Percentiles rank a stretch among this genome's conserved stretches.
Conservation (phyloP, 2,329 filamentous ascomycete species). For the Colletotrichum ledebouriae region DNA sequence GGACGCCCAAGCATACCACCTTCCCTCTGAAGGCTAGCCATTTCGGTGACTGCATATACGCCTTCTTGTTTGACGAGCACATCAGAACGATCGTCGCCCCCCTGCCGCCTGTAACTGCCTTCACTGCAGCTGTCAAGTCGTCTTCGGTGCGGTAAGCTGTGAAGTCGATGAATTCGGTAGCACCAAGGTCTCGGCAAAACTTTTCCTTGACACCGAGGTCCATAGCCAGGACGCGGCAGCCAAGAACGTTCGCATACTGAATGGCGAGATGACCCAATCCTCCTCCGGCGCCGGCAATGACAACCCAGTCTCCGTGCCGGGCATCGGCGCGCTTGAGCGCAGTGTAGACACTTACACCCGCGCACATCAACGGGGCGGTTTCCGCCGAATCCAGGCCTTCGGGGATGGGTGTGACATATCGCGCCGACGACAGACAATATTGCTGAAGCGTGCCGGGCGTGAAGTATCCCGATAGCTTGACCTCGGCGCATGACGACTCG, state of each 20-base stretch:
- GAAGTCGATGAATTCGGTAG: constrained; percentile 47
- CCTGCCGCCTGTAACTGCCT: constrained; percentile 42
- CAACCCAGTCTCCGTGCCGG: constrained; percentile 47
- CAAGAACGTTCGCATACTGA: constrained; percentile 49
- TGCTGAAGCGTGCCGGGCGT: constrained; percentile 47
- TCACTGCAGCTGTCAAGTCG: constrained; percentile 32
- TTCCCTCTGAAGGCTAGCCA: constrained; percentile 49
- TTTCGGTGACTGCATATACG: constrained; percentile 45
- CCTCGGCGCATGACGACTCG: constrained; percentile 44
- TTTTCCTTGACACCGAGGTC: constrained; percentile 47
- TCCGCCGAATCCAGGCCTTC: constrained; percentile 51
- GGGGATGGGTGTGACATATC: constrained; percentile 61
- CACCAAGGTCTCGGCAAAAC: constrained; percentile 46
- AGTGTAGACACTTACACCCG: constrained; percentile 73
- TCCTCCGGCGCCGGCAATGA: constrained; percentile 50
- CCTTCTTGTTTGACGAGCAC: constrained; percentile 44
- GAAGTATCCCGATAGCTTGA: constrained; percentile 47
- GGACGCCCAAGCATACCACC: constrained; percentile 48
- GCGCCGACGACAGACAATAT: constrained; percentile 43
- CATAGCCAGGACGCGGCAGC: constrained; percentile 48
- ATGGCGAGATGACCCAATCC: constrained; percentile 49
- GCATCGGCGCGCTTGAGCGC: constrained; percentile 59
- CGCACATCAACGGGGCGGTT: constrained; percentile 75
- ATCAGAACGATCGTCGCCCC: constrained; percentile 45
- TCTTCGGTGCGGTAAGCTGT: constrained; percentile 39